These are phyloP conservation scores for Blastocystis sp. DNA, from an alignment of 352 stramenopile genomes.

Conservation along the genomic window DNA sequence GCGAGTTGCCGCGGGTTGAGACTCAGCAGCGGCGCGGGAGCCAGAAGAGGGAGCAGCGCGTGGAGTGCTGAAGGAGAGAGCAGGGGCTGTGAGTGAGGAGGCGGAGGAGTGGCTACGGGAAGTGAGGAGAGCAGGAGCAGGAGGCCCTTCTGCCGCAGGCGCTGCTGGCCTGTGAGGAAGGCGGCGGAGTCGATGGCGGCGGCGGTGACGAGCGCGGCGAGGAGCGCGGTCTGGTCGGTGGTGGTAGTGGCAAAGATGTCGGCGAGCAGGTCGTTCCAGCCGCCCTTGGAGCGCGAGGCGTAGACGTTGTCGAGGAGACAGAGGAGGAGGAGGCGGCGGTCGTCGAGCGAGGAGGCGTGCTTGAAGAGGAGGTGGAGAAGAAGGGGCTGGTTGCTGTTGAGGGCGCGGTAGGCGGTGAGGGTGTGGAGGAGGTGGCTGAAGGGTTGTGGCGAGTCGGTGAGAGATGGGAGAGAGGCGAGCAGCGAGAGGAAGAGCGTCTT, in stretches of 20 bases:
- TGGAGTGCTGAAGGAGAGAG: neutral
- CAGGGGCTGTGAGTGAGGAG: neutral
- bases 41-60: neutral
- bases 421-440: neutral
- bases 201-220: neutral
- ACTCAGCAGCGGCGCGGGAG: neutral
- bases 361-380: neutral
- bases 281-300: neutral
- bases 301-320: neutral
- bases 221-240: neutral
- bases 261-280: neutral
- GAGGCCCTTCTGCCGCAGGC: slow-evolving; percentile 1
- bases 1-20: neutral
- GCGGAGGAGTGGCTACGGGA: neutral
- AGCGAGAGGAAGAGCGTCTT: neutral
- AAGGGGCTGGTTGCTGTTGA: neutral
- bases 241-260: neutral
- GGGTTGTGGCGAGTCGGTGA: neutral
- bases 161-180: neutral
- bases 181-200: neutral
- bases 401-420: neutral
- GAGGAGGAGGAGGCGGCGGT: neutral
- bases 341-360: neutral
- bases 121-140: slow-evolving; percentile 5
- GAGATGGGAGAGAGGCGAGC: neutral